Base-by-base conservation (phyloP, 129 eudicot species). In the Tagetes patula region DNA sequence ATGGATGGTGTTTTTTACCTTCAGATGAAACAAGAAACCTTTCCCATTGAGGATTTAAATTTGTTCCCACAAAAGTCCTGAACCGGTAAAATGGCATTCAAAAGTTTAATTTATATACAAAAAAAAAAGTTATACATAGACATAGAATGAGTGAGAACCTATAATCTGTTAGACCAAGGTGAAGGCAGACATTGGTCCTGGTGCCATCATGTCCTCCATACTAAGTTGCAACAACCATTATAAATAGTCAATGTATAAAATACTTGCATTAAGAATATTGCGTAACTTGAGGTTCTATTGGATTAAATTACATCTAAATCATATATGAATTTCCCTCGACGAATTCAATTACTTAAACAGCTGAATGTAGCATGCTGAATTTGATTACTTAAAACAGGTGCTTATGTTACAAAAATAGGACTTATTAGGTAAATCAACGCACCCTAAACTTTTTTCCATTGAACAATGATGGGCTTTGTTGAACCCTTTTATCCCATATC, bases 51-150 rank as follows among this genome's bases (percentile, higher is more conserved):
- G 99, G 94, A 82, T 79, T 95, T 80, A 95, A 84, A 80, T 95
- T 95, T 71, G 99, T 90, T 13, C 99, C 99, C 65, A 86, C 84
- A 80, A 95, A 94, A 79, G 98, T 94, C 89, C 98, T 94, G 88
- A 77, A 59, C 58, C 76, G 60, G 54, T 77, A 65, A 70, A 47
- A 79, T 58, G 10, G 50, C 34, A 75, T 40, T 50, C 12, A 41
- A 69, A 34, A 12, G 49, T 53, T n/a, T 31, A 3, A 64, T 38
- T 7, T 45, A 6, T 40, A 53, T 32, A 42, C 12, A 42, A 30
- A 55, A 11, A 30, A 55, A 11, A 43, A 75, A 14, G 11, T 32
- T 9, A 54, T 36, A 30, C 33, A 37, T 7, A 47, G 10, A 69
- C 8, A 40, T 73, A 49, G 67, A 39, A 64, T 7, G 79, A 74